phyloP scores from a whole-genome alignment of 768 basidiomycete genomes.

The Kwoniella sp. region DNA sequence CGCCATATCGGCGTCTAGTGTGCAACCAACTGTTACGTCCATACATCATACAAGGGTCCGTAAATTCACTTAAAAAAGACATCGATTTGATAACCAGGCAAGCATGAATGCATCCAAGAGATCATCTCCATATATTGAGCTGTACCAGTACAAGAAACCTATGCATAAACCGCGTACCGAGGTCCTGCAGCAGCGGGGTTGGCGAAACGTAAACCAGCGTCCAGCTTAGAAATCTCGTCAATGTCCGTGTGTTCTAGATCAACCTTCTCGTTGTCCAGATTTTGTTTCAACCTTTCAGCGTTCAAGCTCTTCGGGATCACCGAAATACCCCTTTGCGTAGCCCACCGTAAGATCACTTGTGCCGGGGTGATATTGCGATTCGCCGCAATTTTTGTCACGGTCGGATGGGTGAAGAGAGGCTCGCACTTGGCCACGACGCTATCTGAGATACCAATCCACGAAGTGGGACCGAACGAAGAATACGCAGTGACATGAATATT shows the following conservation, averaged over 20 bases:
- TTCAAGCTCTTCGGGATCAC: conserved; percentile 74
- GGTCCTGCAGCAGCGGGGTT: conserved; percentile 70
- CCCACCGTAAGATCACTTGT: conserved; percentile 77
- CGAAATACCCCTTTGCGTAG: conserved; percentile 71
- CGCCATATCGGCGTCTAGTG: conserved; percentile 8
- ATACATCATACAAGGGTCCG: no score
- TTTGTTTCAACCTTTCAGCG: conserved; percentile 60
- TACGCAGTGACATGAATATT: conserved; percentile 38
- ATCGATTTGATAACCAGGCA: no score
- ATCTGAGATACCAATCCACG: conserved; percentile 19
- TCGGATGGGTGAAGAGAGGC: conserved; percentile 8
- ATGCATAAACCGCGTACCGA: conserved; percentile 71
- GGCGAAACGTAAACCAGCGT: conserved; percentile 68
- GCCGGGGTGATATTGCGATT: conserved; percentile 53
- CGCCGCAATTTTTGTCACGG: conserved; percentile 1
- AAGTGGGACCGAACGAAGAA: conserved; percentile 34
- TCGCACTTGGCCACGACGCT: conserved; percentile 8
- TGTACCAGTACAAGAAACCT: no score
- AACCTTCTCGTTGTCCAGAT: conserved; percentile 61
- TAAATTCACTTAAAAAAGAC: no score
- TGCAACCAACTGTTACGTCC: no score
- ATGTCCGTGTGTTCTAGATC: conserved; percentile 66
- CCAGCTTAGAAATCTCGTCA: conserved; percentile 63
- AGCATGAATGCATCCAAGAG: no score
- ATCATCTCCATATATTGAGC: no score